Evolutionary conservation across 208 protist species (phyloP).

Genomic region (Acanthamoeba castellanii): DNA sequence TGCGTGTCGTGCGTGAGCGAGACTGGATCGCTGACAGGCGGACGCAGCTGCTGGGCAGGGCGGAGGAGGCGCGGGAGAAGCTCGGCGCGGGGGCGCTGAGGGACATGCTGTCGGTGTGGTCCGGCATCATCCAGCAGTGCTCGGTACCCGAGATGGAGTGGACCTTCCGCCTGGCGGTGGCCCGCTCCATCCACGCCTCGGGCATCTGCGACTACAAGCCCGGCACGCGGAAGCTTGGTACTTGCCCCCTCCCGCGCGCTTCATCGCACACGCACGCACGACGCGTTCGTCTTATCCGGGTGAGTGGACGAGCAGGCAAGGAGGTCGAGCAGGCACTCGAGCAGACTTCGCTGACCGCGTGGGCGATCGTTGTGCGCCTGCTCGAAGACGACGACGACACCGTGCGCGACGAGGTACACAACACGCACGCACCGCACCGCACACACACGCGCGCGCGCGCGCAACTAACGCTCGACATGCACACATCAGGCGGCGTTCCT

Average conservation of each 20-base stretch:
- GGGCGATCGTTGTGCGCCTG: conserved; percentile 22
- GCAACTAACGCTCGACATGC: background rate
- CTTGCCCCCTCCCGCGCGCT: no score
- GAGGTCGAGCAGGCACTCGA: conserved; percentile 3
- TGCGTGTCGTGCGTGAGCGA: no score
- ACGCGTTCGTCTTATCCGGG: background rate
- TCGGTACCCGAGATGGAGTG: conserved; percentile 35
- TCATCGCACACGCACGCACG: background rate
- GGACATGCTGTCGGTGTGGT: background rate
- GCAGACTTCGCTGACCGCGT: background rate
- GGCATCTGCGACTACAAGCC: conserved; percentile 37
- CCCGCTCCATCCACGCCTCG: conserved; percentile 23
- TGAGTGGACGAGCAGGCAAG: background rate
- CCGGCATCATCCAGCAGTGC: background rate
- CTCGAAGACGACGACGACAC: conserved; percentile 56
- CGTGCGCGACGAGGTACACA: conserved; percentile 25
- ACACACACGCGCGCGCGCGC: no score
- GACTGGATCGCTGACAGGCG: no score
- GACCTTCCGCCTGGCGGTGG: background rate
- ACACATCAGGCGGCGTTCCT: background rate
- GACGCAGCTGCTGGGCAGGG: background rate
- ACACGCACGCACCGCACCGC: no score
- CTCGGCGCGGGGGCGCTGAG: background rate
- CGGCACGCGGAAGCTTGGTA: background rate
- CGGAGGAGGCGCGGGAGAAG: background rate